Evolutionary conservation across 805 yeast genomes (phyloP).

Genomic region (Grigorovia jiainica): DNA sequence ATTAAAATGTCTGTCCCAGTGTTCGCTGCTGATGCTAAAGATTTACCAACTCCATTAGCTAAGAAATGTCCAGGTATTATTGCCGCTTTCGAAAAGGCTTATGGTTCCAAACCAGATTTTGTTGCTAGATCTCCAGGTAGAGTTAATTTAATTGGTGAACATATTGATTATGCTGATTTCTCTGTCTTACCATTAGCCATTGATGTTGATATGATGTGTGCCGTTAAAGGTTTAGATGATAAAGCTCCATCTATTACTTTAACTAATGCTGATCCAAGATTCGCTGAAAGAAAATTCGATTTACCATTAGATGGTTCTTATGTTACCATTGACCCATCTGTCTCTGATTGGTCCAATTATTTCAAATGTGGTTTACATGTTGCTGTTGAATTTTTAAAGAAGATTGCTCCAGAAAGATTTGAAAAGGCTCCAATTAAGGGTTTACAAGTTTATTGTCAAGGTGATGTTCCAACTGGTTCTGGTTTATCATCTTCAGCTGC

Average conservation of each 20-base stretch:
- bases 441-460: conserved; percentile 45
- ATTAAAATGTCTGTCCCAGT: conserved; percentile 13
- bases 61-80: conserved; percentile 8
- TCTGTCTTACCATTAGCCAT: conserved; percentile 69
- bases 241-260: conserved; percentile 23
- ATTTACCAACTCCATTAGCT: conserved; percentile 7
- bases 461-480: conserved; percentile 64
- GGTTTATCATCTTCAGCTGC: conserved; percentile 69
- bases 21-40: conserved; percentile 3
- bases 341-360: conserved; percentile 57
- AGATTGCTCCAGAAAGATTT: conserved; percentile 23
- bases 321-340: conserved; percentile 39
- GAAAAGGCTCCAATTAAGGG: conserved; percentile 33
- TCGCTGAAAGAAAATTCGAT: conserved; percentile 30
- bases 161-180: conserved; percentile 59
- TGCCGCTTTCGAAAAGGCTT: conserved; percentile 16
- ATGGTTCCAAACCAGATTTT: conserved; percentile 32
- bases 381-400: conserved; percentile 40
- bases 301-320: conserved; percentile 34
- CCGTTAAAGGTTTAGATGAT: conserved; percentile 30
- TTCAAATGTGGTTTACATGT: conserved; percentile 57
- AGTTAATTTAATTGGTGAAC: conserved; percentile 68
- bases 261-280: conserved; percentile 30
- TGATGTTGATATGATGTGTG: conserved; percentile 51
- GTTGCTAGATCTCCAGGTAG: conserved; percentile 64